Percentiles rank a stretch among this genome's conserved stretches.
These are phyloP conservation scores for Lipomyces yarrowii DNA, from an alignment of 1,139 yeast genomes.

Conservation along the genomic window DNA sequence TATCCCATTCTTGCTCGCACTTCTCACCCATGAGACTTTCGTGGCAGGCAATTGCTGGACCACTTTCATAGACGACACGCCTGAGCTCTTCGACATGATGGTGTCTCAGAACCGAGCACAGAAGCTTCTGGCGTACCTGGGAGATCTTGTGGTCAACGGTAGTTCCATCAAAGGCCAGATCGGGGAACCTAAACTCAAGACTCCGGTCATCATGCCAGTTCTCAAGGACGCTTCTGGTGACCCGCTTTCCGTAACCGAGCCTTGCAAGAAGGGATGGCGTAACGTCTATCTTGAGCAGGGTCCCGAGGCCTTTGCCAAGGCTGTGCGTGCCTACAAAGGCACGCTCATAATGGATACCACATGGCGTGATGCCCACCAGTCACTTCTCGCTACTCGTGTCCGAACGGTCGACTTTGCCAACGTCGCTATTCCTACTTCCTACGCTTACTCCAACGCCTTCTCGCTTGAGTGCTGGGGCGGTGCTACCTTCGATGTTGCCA, in stretches of 20 bases:
- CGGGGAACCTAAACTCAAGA: slow-evolving; percentile 80
- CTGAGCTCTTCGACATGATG: slow-evolving; percentile 92
- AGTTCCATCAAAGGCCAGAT: slow-evolving; percentile 93
- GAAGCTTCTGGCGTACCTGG: slow-evolving; percentile 83
- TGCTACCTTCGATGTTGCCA: slow-evolving; percentile 97
- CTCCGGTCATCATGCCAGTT: slow-evolving; percentile 74
- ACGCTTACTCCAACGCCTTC: slow-evolving; percentile 87
- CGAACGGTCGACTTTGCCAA: slow-evolving; percentile 89
- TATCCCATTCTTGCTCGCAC: slow-evolving; percentile 92
- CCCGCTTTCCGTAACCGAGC: slow-evolving; percentile 60
- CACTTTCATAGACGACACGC: slow-evolving; percentile 97
- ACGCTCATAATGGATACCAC: slow-evolving; percentile 96
- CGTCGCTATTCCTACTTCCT: slow-evolving; percentile 92
- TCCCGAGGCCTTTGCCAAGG: slow-evolving; percentile 84
- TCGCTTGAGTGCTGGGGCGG: slow-evolving; percentile 99
- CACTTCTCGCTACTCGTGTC: slow-evolving; percentile 95
- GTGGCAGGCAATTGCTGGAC: slow-evolving; percentile 94
- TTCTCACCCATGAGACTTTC: slow-evolving; percentile 89
- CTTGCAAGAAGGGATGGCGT: slow-evolving; percentile 86
- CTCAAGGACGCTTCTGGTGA: slow-evolving; percentile 60
- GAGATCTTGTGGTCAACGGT: slow-evolving; percentile 93
- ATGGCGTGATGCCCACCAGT: slow-evolving; percentile 99
- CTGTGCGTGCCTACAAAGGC: slow-evolving; percentile 82
- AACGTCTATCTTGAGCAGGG: slow-evolving; percentile 81
- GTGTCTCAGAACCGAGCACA: slow-evolving; percentile 96